A percentile compares a stretch with the other conserved stretches of the same genome.
phyloP scores from a whole-genome alignment of 495 filamentous ascomycete species.

The Apiosordaria backusii region DNA sequence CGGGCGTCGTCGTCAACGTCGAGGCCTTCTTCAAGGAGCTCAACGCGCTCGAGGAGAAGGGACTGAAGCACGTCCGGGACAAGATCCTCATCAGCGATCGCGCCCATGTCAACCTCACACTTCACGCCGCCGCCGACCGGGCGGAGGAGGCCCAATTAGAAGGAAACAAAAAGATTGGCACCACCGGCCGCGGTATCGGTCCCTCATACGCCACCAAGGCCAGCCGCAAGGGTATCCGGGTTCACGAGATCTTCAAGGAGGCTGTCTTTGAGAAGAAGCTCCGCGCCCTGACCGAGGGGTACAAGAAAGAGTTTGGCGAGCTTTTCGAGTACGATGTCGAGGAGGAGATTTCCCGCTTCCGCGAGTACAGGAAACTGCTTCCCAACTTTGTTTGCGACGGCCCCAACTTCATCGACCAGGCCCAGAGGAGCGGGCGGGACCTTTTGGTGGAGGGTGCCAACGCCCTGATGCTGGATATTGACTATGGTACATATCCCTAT shows the following conservation, averaged over 20 bases:
- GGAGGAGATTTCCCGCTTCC: slow-evolving; percentile 63
- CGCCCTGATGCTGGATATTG: slow-evolving; percentile 57
- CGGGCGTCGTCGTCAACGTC: slow-evolving; percentile 80
- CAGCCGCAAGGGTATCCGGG: slow-evolving; percentile 65
- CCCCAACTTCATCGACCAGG: slow-evolving; percentile 53
- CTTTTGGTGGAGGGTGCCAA: slow-evolving; percentile 88
- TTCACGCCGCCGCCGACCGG: slow-evolving; percentile 78
- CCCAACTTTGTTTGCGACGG: slow-evolving; percentile 67
- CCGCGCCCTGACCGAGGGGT: slow-evolving; percentile 59
- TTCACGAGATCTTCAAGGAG: slow-evolving; percentile 71
- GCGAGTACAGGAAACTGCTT: slow-evolving; percentile 66
- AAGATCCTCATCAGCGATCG: slow-evolving; percentile 79
- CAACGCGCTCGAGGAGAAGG: slow-evolving; percentile 64
- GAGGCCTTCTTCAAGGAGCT: slow-evolving; percentile 80
- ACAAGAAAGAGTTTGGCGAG: slow-evolving; percentile 71
- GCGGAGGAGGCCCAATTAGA: slow-evolving; percentile 76
- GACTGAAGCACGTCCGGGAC: slow-evolving; percentile 57
- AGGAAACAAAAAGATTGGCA: slow-evolving; percentile 50
- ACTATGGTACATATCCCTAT: slow-evolving; percentile 71
- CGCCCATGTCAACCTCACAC: slow-evolving; percentile 77
- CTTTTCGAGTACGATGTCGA: slow-evolving; percentile 73
- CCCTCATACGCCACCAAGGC: slow-evolving; percentile 83
- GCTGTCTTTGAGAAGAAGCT: slow-evolving; percentile 68
- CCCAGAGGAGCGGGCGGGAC: slow-evolving; percentile 55
- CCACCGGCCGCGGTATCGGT: slow-evolving; percentile 64